Conservation (phyloP, 441 rosid genomes). For the Arabidopsis hybrid region DNA sequence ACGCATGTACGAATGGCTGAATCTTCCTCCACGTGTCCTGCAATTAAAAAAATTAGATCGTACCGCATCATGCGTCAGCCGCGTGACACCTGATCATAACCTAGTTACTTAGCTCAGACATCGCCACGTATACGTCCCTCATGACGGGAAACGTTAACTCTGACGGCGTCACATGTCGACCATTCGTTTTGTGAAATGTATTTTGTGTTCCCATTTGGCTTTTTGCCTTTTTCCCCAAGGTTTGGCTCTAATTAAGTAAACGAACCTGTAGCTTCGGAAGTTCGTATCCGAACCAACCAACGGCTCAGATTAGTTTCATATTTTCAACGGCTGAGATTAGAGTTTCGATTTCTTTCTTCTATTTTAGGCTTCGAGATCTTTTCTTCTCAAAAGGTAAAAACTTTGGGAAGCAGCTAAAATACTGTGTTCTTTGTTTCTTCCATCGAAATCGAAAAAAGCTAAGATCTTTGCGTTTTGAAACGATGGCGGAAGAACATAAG, state of each 20-base stretch:
- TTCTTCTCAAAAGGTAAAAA: slow-evolving; percentile 17
- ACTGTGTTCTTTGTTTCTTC: slow-evolving; percentile 22
- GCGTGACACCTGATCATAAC: slow-evolving; percentile 41
- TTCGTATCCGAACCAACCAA: slow-evolving; percentile 44
- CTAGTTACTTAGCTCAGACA: slow-evolving; percentile 28
- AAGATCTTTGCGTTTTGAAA: slow-evolving; percentile 24
- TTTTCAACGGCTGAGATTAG: slow-evolving; percentile 46
- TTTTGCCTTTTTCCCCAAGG: slow-evolving; percentile 14
- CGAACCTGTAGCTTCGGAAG: slow-evolving; percentile 45
- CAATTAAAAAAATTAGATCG: background rate
- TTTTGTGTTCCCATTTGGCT: slow-evolving; percentile 21
- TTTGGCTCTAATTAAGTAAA: slow-evolving; percentile 31
- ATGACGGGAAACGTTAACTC: slow-evolving; percentile 34
- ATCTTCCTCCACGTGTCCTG: slow-evolving; percentile 35
- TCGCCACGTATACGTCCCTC: slow-evolving; percentile 39
- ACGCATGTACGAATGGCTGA: slow-evolving; percentile 39
- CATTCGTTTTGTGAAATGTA: slow-evolving; percentile 5
- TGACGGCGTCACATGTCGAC: slow-evolving; percentile 40
- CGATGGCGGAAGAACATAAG: slow-evolving; percentile 45
- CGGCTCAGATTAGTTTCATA: slow-evolving; percentile 43
- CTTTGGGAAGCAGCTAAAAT: slow-evolving; percentile 21
- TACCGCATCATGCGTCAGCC: slow-evolving; percentile 12
- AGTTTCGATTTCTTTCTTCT: slow-evolving; percentile 2
- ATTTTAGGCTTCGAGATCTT: slow-evolving; percentile 39
- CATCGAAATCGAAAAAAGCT: slow-evolving; percentile 20